Percentiles rank a stretch among this genome's conserved stretches.
Conservation (phyloP, 1,284 basidiomycete genomes). For the Moniliophthora roreri region DNA sequence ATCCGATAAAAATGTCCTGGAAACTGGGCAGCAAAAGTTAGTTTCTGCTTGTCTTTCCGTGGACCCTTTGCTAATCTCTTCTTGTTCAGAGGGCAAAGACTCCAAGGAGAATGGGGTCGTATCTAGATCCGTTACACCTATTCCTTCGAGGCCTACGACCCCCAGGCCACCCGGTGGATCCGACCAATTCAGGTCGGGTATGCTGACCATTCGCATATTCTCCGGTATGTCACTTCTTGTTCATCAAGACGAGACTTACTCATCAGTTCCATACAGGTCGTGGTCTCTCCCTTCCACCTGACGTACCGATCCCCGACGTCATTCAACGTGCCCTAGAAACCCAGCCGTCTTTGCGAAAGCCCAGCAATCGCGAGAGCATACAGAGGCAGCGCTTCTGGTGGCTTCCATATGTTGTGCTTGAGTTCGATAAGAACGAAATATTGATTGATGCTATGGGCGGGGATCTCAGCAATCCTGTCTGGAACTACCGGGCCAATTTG, state of each 20-base stretch:
- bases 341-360: constrained; percentile 48
- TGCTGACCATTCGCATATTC: constrained; percentile 87
- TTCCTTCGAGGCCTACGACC: constrained; percentile 69
- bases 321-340: constrained; percentile 80
- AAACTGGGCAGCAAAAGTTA: constrained; percentile 18
- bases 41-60: background rate
- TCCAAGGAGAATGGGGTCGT: constrained; percentile 61
- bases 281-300: constrained; percentile 72
- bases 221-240: constrained; percentile 54
- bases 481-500: constrained; percentile 98
- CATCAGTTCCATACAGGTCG: constrained; percentile 47
- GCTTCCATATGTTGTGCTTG: constrained; percentile 95
- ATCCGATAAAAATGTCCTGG: constrained; percentile 20
- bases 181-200: constrained; percentile 73
- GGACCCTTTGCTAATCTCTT: background rate
- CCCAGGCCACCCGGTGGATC: constrained; percentile 61
- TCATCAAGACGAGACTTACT: background rate
- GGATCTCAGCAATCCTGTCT: constrained; percentile 80
- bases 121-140: constrained; percentile 74
- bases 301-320: constrained; percentile 79
- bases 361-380: constrained; percentile 81
- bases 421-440: constrained; percentile 99
- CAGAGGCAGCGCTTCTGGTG: constrained; percentile 93
- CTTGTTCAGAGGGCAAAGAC: constrained; percentile 59
- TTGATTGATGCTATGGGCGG: constrained; percentile 95